Evolutionary conservation across 2,329 filamentous ascomycete species (phyloP), one percentile per base, ranked within the genome.

Genomic region (Pestalotiopsis sp.): DNA sequence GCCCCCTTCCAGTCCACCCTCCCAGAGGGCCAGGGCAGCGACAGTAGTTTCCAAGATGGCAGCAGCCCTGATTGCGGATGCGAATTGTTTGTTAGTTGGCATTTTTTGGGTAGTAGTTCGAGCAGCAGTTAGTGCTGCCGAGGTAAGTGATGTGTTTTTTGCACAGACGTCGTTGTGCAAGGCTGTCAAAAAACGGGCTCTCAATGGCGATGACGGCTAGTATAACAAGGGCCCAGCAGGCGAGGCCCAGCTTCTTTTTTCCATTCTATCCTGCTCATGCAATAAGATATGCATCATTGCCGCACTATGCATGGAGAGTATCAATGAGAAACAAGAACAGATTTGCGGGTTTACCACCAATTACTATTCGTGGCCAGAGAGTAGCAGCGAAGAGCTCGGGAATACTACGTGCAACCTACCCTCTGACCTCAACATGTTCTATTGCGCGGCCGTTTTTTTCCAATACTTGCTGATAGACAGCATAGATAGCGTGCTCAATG

Each of bases 241-340:
- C 31, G 31, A 52, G 7, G 45, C 17, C 45, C 45, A 52, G 45
- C 45, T 49, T 14, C n/a, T 14, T 5, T 5, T 49, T n/a, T 49
- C n/a, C 27, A 3, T 17, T 17, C 36, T 36, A 31, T 27, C 45
- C 14, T 17, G 17, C 31, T 62, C 59, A 49, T 64, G 61, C 61
- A 64, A 14, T 31, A 64, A 62, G 59, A 64, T 64, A 64, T 64
- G 61, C 61, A 49, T 20, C 39, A 64, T 49, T 52, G 25, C 38
- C 61, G 61, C 39, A 64, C 38, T 64, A 64, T 31, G 49, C 61
- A 64, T 64, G 4, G 14, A 61, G 23, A 59, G 31, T 23, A 27
- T 64, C 39, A 23, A 64, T 64, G 38, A 52, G 39, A 64, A 64
- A 25, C 38, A 64, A 38, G 20, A 45, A 52, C 6, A n/a, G 45